Conservation (phyloP, 2,329 filamentous ascomycete species). For the Aaosphaeria pasadenensis region DNA sequence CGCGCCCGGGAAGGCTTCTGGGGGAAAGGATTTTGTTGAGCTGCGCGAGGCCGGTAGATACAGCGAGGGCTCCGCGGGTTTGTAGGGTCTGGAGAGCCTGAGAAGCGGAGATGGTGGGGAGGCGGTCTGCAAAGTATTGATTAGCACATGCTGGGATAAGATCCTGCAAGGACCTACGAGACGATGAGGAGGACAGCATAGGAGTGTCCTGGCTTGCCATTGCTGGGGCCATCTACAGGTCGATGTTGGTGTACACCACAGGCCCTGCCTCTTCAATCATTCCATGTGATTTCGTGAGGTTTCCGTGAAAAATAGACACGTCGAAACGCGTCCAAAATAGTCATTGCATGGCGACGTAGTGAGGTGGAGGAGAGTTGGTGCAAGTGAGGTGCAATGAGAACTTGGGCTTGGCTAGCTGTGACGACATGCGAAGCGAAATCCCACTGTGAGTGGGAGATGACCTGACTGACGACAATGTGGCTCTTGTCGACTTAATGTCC, state of each 20-base stretch:
- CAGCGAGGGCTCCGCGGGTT: slow-evolving; percentile 46
- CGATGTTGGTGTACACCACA: not conserved
- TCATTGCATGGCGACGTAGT: no score
- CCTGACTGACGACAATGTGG: no score
- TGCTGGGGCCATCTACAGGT: slow-evolving; percentile 1
- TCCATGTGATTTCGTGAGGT: no score
- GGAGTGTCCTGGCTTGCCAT: slow-evolving; percentile 30
- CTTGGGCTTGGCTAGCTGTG: no score
- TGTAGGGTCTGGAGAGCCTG: slow-evolving; percentile 64
- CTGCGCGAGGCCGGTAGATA: slow-evolving; percentile 47
- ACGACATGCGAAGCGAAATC: no score
- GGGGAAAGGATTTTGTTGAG: slow-evolving; percentile 45
- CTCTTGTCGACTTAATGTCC: no score
- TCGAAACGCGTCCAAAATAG: no score
- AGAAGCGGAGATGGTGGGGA: slow-evolving; percentile 74
- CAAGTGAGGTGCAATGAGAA: no score
- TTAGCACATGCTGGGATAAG: slow-evolving; percentile 10
- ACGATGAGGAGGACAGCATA: slow-evolving; percentile 29
- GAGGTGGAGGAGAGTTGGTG: no score
- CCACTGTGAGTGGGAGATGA: no score
- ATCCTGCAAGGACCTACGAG: slow-evolving; percentile 28
- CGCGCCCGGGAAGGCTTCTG: slow-evolving; percentile 19
- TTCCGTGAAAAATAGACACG: no score
- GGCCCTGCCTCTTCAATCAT: no score
- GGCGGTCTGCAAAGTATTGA: slow-evolving; percentile 55